Evolutionary conservation across 805 yeast genomes (phyloP), one percentile per base, ranked within the genome.

Genomic region (Zygosaccharomyces kombuchaensis): DNA sequence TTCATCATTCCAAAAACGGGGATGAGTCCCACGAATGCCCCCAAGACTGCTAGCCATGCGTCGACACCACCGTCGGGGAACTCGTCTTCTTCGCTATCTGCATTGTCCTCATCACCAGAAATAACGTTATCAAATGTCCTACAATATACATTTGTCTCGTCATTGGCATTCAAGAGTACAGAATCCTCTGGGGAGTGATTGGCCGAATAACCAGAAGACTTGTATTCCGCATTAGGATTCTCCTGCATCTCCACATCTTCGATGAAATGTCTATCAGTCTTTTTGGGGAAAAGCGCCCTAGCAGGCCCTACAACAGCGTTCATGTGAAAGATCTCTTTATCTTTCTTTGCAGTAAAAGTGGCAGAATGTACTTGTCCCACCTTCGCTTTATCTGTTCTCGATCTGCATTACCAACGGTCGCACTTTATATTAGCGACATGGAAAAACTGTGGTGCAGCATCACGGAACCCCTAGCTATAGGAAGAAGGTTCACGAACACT

Each of bases 1-100:
- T 81, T 81, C 47, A 80, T 65, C 35, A 80, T 58, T 2, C 90
- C 88, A 50, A 81, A 75, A 5, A 74, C 75, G 1, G 82, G 81
- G 4, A 77, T 58, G 17, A 79, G 63, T 0, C 87, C 87, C 46
- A 78, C 60, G 50, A 80, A 81, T 0, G 79, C 70, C 1, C 88
- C 90, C 27, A 79, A 57, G 0, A 81, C 78, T 0, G 78, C 84
- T 4, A 66, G 47, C 67, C 78, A 80, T 0, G 87, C 87, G 48
- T 63, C 57, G 34, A 62, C 43, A 0, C 87, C 87, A 10, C 87
- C 86, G 52, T 82, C 77, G 6, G 76, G 76, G 43, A 65, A 68
- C 19, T 62, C 68, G 6, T 55, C 60, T 12, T 51, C 50, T 27
- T 58, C 60, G 9, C 43, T 22, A 6, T 13, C 36, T 9, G 44